A percentile compares a stretch with the other conserved stretches of the same genome.
phyloP scores from a whole-genome alignment of 305 asterid species.

The Striga hermonthica region DNA sequence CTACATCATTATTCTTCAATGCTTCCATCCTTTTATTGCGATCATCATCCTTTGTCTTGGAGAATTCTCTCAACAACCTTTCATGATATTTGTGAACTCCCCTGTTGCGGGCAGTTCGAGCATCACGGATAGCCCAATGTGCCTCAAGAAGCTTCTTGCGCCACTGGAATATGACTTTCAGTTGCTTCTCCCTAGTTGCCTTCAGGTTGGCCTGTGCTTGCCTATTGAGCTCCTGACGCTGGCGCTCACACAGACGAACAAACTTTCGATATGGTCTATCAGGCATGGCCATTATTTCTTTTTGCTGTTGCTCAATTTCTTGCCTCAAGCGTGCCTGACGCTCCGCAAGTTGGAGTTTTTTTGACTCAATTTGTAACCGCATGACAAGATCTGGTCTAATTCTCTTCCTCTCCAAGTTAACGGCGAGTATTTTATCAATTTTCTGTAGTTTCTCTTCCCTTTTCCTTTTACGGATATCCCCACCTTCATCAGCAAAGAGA shows the following conservation, averaged over 20 bases:
- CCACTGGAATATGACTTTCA: conserved; percentile 93
- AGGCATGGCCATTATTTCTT: conserved; percentile 98
- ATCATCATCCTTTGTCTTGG: conserved; percentile 89
- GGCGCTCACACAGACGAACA: conserved; percentile 93
- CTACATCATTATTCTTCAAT: conserved; percentile 94
- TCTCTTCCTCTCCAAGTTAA: conserved; percentile 92
- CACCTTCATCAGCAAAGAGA: conserved; percentile 66
- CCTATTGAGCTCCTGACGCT: conserved; percentile 89
- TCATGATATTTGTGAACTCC: conserved; percentile 99
- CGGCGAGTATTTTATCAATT: conserved; percentile 69
- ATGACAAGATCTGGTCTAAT: conserved; percentile 87
- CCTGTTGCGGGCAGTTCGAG: conserved; percentile 93
- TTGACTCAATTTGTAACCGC: conserved; percentile 89
- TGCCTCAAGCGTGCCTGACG: conserved; percentile 85
- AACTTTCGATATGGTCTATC: conserved; percentile 95
- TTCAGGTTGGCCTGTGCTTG: conserved; percentile 84
- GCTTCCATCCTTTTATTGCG: conserved; percentile 98
- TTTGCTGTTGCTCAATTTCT: conserved; percentile 93
- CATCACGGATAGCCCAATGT: conserved; percentile 98
- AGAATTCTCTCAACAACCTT: conserved; percentile 93
- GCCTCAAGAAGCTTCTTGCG: conserved; percentile 99
- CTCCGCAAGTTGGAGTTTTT: conserved; percentile 88
- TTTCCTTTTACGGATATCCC: conserved; percentile 55
- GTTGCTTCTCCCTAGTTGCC: conserved; percentile 86
- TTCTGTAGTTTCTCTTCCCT: conserved; percentile 64